phyloP scores from a whole-genome alignment of 2,329 filamentous ascomycete species.

The Sordariomycetes sp. region DNA sequence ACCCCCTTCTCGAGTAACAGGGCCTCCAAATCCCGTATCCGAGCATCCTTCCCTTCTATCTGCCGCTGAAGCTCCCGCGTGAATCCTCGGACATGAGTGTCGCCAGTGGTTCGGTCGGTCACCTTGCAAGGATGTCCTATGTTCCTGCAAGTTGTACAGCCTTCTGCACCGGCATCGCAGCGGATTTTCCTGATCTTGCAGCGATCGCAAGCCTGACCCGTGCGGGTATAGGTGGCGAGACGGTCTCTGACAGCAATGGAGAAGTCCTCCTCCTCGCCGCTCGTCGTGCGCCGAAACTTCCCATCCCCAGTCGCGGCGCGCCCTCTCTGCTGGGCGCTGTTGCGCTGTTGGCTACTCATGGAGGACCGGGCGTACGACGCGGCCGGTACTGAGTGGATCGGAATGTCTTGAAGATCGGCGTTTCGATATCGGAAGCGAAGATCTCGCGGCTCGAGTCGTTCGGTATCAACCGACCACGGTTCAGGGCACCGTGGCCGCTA shows the following conservation, averaged over 20 bases:
- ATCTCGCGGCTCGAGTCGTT: too few relatives aligned
- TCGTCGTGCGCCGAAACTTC: slow-evolving; percentile 41
- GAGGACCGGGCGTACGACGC: too few relatives aligned
- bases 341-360: too few relatives aligned
- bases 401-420: too few relatives aligned
- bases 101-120: slow-evolving; percentile 78
- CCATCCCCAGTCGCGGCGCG: slow-evolving; percentile 24
- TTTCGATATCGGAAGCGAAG: too few relatives aligned
- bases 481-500: too few relatives aligned
- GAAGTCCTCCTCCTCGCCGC: slow-evolving; percentile 39
- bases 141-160: slow-evolving; percentile 73
- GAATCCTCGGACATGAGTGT: slow-evolving; percentile 70
- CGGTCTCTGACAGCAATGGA: slow-evolving; percentile 47
- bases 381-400: too few relatives aligned
- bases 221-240: slow-evolving; percentile 48
- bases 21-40: slow-evolving; percentile 59
- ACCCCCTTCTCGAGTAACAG: slow-evolving; percentile 52
- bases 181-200: slow-evolving; percentile 86
- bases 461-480: too few relatives aligned
- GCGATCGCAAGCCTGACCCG: slow-evolving; percentile 79
- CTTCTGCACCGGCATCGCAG: slow-evolving; percentile 72
- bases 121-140: slow-evolving; percentile 73
- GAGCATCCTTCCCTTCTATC: slow-evolving; percentile 55
- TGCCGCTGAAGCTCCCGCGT: slow-evolving; percentile 68
- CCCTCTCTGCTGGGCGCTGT: too few relatives aligned